Evolutionary conservation across 345 rosid species (phyloP).

Genomic region (Gynandropsis gynandra): DNA sequence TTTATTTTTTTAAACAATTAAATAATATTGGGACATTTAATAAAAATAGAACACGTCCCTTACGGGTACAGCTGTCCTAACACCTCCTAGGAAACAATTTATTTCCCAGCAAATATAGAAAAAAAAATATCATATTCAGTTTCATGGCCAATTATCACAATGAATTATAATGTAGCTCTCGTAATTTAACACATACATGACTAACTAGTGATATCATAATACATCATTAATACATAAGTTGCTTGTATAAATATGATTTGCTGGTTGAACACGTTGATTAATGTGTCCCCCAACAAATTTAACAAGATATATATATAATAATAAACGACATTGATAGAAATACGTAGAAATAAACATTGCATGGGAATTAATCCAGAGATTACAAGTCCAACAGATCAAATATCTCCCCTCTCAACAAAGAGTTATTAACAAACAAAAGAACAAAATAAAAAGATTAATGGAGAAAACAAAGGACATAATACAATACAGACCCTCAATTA

Average conservation of each 20-base stretch:
- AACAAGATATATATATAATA: no score
- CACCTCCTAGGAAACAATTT: constrained; percentile 44
- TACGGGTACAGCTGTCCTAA: constrained; percentile 43
- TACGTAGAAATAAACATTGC: constrained; percentile 28
- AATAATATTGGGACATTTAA: constrained; percentile 7
- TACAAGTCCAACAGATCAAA: constrained; percentile 29
- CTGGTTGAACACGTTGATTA: no score
- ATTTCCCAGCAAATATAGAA: constrained; percentile 9
- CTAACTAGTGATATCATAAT: no score
- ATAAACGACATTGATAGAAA: no score
- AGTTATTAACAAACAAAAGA: not conserved
- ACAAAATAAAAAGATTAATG: not conserved
- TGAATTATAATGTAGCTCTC: no score
- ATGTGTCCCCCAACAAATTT: no score
- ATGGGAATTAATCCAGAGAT: constrained; percentile 16
- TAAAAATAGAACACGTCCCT: constrained; percentile 6
- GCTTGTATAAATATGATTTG: no score
- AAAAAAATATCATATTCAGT: no score
- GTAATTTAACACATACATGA: no score
- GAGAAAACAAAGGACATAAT: constrained; percentile 10
- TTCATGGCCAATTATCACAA: no score
- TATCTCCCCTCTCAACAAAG: not conserved
- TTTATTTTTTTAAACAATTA: constrained; percentile 20
- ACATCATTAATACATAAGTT: not conserved
- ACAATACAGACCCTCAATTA: constrained; percentile 26